Evolutionary conservation across 163 green algal species (phyloP).

Genomic region (Smithsoniella earleae): DNA sequence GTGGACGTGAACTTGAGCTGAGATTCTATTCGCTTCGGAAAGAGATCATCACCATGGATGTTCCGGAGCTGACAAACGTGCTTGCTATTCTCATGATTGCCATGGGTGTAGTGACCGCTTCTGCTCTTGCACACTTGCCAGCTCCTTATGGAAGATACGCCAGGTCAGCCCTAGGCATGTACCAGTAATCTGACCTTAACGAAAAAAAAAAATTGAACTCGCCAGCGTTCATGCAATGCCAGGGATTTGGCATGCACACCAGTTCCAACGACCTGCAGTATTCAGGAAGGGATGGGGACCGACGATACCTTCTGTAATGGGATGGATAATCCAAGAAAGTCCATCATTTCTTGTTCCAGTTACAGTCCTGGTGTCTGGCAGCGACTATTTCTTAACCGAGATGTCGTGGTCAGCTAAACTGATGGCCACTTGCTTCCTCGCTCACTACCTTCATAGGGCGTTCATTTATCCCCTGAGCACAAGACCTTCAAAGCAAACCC

Average conservation of each 20-base stretch:
- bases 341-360: background rate
- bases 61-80: too few species aligned
- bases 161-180: background rate
- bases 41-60: too few species aligned
- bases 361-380: background rate
- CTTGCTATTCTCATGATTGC: background rate
- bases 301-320: background rate
- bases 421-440: background rate
- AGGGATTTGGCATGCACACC: too few species aligned
- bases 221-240: too few species aligned
- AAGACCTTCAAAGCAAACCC: background rate
- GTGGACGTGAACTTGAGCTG: too few species aligned
- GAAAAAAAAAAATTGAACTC: too few species aligned
- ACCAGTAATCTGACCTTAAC: too few species aligned
- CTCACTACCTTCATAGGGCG: background rate
- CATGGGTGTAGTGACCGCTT: background rate
- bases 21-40: too few species aligned
- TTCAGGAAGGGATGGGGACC: too few species aligned
- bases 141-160: background rate
- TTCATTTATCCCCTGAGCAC: background rate
- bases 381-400: background rate
- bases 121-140: background rate
- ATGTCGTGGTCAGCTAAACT: constrained; percentile 10
- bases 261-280: too few species aligned
- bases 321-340: constrained; percentile 13